These are phyloP conservation scores for Parathielavia appendiculata DNA, from an alignment of 495 filamentous ascomycete species.

Conservation along the genomic window DNA sequence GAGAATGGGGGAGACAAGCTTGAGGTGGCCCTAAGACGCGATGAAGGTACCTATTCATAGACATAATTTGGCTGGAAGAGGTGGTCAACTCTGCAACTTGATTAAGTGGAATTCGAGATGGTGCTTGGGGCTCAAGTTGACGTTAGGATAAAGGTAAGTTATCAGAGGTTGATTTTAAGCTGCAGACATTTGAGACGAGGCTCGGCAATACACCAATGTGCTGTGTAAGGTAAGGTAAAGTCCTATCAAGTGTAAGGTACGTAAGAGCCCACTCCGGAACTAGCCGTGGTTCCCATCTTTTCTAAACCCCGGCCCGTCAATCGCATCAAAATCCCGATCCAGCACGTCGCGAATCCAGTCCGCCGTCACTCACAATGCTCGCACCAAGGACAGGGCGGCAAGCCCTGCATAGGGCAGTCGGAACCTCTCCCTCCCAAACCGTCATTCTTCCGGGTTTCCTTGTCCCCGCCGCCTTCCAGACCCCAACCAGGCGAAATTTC, in stretches of 20 bases:
- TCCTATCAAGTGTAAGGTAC: neutral
- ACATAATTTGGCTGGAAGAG: too few species aligned
- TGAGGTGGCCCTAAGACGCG: too few species aligned
- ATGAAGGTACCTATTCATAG: too few species aligned
- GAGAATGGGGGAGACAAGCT: too few species aligned
- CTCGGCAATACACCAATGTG: too few species aligned
- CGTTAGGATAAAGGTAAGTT: too few species aligned
- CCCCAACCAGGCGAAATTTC: constrained; percentile 53
- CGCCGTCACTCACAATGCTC: constrained; percentile 37
- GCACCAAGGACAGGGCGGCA: constrained; percentile 42
- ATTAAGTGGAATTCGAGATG: too few species aligned
- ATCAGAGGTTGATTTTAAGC: too few species aligned
- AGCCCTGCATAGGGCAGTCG: constrained; percentile 37
- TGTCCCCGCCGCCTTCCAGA: constrained; percentile 66
- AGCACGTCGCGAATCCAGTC: constrained; percentile 18
- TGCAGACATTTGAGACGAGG: too few species aligned
- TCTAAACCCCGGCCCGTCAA: constrained; percentile 6
- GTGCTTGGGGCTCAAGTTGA: too few species aligned
- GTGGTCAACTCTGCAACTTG: too few species aligned
- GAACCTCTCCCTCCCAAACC: constrained; percentile 29
- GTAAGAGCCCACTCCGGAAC: constrained; percentile 10
- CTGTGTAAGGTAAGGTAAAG: too few species aligned
- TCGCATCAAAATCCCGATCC: neutral
- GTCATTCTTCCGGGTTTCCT: constrained; percentile 63
- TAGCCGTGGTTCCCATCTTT: constrained; percentile 15